phyloP scores from a whole-genome alignment of 257 asterid species.

The Salvia rosmarinus region DNA sequence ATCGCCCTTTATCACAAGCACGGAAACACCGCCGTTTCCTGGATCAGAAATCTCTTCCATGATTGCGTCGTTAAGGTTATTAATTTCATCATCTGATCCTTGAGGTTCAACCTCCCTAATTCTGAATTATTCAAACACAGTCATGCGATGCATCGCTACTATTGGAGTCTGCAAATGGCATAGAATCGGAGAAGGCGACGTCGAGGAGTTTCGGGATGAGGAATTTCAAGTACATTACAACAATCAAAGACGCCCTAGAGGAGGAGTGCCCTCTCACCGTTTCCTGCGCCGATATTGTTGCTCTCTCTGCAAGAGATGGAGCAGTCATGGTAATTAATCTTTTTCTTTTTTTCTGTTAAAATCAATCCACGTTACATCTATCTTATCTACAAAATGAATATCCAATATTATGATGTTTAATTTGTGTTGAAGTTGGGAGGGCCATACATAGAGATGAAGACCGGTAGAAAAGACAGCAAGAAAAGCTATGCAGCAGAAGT shows the following conservation, averaged over 20 bases:
- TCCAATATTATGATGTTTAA: neutral
- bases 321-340: slow-evolving; percentile 51
- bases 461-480: slow-evolving; percentile 77
- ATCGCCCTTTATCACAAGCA: slow-evolving; percentile 52
- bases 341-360: neutral
- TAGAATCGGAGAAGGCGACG: slow-evolving; percentile 63
- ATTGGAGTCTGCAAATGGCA: slow-evolving; percentile 49
- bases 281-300: slow-evolving; percentile 89
- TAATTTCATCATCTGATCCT: too few relatives aligned
- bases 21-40: slow-evolving; percentile 74
- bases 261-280: slow-evolving; percentile 67
- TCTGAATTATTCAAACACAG: slow-evolving; percentile 29
- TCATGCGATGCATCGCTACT: slow-evolving; percentile 88
- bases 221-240: slow-evolving; percentile 62
- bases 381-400: neutral
- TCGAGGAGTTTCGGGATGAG: slow-evolving; percentile 72
- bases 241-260: slow-evolving; percentile 69
- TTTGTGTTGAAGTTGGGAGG: slow-evolving; percentile 59
- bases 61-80: slow-evolving; percentile 74
- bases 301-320: slow-evolving; percentile 85
- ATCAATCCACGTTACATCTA: neutral
- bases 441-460: slow-evolving; percentile 64
- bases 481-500: slow-evolving; percentile 47
- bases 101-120: too few relatives aligned
- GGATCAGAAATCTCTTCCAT: slow-evolving; percentile 85